Percentiles rank a stretch among this genome's conserved stretches.
These are phyloP conservation scores for Myriosclerotinia duriaeana DNA, from an alignment of 2,329 filamentous ascomycete genomes.

Conservation along the genomic window DNA sequence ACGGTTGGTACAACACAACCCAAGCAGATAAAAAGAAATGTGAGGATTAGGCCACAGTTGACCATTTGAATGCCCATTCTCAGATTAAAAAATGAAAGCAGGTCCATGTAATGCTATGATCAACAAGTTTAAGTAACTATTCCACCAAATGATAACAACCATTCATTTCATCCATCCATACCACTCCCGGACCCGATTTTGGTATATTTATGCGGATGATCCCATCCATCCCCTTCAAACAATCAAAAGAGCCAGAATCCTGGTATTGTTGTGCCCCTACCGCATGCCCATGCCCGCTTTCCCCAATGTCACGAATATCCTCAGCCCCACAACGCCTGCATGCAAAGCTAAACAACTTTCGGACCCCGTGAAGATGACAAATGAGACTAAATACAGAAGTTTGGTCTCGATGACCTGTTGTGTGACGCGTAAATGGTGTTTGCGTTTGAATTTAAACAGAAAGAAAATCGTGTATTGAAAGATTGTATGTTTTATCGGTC, in stretches of 20 bases:
- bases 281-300: constrained; percentile 19
- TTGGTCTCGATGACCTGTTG: constrained; percentile 17
- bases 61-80: background rate
- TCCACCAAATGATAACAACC: constrained; percentile 9
- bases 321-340: constrained; percentile 16
- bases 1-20: background rate
- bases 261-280: constrained; percentile 19
- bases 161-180: constrained; percentile 15
- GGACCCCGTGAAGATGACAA: constrained; percentile 14
- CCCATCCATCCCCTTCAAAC: constrained; percentile 13
- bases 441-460: constrained; percentile 11
- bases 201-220: constrained; percentile 18
- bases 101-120: constrained; percentile 6
- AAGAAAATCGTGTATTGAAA: constrained; percentile 12
- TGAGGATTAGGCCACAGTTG: background rate
- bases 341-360: constrained; percentile 15
- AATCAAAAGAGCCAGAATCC: constrained; percentile 19
- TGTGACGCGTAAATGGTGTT: constrained; percentile 1
- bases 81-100: background rate
- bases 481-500: constrained; percentile 34
- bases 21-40: background rate
- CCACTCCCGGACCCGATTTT: constrained; percentile 15
- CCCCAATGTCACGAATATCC: constrained; percentile 7
- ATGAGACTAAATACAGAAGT: constrained; percentile 16
- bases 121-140: constrained; percentile 12